Evolutionary conservation across 345 rosid species (phyloP).

Genomic region (Populus simonii): DNA sequence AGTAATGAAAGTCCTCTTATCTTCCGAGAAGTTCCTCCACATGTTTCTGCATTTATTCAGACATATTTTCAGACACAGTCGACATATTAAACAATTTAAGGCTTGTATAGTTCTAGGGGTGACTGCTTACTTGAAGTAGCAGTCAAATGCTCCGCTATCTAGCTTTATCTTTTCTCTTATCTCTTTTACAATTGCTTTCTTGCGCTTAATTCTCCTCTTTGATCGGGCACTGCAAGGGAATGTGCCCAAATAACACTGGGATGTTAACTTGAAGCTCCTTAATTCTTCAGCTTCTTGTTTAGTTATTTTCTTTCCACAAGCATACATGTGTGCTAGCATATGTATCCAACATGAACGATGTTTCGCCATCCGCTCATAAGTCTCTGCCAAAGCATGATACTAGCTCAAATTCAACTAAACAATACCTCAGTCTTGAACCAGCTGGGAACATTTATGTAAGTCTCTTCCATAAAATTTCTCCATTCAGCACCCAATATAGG

Average conservation of each 20-base stretch:
- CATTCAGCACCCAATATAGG: not conserved
- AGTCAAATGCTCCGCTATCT: constrained; percentile 18
- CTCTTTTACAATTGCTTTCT: constrained; percentile 25
- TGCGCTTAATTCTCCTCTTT: constrained; percentile 32
- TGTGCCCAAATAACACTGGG: constrained; percentile 47
- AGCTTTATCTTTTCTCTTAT: constrained; percentile 21
- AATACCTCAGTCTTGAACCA: too few relatives aligned
- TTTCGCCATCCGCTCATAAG: constrained; percentile 19
- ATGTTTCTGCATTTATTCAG: constrained; percentile 33
- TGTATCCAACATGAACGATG: constrained; percentile 79
- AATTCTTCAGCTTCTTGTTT: constrained; percentile 14
- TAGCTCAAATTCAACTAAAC: too few relatives aligned
- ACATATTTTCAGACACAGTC: constrained; percentile 7
- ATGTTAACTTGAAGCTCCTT: constrained; percentile 10
- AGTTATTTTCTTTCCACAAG: constrained; percentile 26
- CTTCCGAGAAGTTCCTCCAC: constrained; percentile 49
- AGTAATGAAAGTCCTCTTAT: constrained; percentile 40
- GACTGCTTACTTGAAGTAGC: constrained; percentile 49
- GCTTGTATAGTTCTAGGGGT: not conserved
- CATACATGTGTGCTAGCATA: constrained; percentile 19
- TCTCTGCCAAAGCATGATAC: constrained; percentile 28
- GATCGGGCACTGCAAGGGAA: constrained; percentile 45
- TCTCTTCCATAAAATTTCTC: not conserved
- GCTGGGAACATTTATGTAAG: too few relatives aligned
- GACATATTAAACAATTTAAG: not conserved